Base-by-base conservation (phyloP, 2,329 filamentous ascomycete species). In the Aspergillus caelatus region DNA sequence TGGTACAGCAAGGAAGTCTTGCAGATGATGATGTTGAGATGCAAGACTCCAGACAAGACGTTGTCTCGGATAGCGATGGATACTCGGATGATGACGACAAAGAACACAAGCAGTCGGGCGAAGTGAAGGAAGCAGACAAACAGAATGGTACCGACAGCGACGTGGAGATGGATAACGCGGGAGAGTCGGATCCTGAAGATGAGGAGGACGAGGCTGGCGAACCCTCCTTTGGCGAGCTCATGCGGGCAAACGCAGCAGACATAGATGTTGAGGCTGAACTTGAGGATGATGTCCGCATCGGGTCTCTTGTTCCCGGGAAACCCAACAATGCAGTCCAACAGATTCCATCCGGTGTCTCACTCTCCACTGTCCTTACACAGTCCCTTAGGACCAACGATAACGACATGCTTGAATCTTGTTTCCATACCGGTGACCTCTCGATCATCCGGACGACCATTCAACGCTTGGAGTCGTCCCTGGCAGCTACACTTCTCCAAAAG, bases 351-450 rank as follows among this genome's bases (percentile, higher is more conserved):
- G 89, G 91, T 63, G 89, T 92, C 63, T 97, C 94, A 8, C 87
- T 99, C 57, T 91, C 91, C 55, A 97, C 93, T 6, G 93, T 97
- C n/a, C 89, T 99, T 64, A 89, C 93, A 16, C 94, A 98, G 78
- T 93, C 95, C 7, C 89, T 99, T 62, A 91, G 91, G 72, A 97
- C 94, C 65, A 95, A 97, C 79, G 95, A 99, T 80, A 86, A 87
- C 66, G 89, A 91, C 67, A 89, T 97, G 58, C 89, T 99, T 71
- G 94, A 98, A 82, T 93, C 92, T 0, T 98, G 94, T 79, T 88
- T 99, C 72, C 91, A 93, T 72, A 90, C 90, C 19, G 89, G 86
- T 60, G 92, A 97, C 75, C 79, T 89, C 53, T 82, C 85, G 67
- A 94, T 90, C 66, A 90, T 99, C 68, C 90, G 91, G 75, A 89